Base-by-base conservation (phyloP, 768 basidiomycete genomes). In the Boletus rubroflammeus region DNA sequence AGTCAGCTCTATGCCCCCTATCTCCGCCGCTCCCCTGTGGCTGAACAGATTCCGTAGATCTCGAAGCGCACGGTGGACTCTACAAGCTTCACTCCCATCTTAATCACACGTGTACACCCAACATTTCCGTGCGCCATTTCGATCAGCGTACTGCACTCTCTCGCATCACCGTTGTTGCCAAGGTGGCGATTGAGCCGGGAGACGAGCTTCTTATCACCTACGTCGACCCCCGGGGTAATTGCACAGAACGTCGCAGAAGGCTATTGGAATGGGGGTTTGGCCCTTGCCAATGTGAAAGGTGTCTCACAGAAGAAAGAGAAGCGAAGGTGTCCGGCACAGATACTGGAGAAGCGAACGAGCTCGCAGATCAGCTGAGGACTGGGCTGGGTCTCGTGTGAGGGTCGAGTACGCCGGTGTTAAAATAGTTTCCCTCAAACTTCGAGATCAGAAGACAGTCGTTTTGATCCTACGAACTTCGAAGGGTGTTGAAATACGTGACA, bases 81-180 rank as follows among this genome's bases (percentile, higher is more conserved):
- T 96, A 94, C 71, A 80, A 79, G 21, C 78, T 94, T 5, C 92
- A 95, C 67, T 87, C 92, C 2, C 90, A 94, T 60, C 69, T 95
- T 29, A 97, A 96, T 69, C 93, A 97, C 68, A 80, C 80, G 7
- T 97, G 93, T 69, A 68, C 73, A 17, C 91, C 93, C 0, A 95
- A 92, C 68, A 61, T 85, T 45, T 88, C 90, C 17, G 84, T 89
- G 15, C 83, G 87, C 2, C 92, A 92, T 65, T 71, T 90, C 53
- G 85, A 90, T 67, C 79, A 78, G 58, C 82, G 81, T 47, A 82
- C 76, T 2, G 79, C 86, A 2, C 84, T 91, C 50, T 77, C 85
- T 7, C 82, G 90, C 35, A 88, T 96, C 65, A 84, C 88, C 0
- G 66, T 92, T 25, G 68, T 90, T n/a, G 87, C 93, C 5, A 81